Evolutionary conservation across 768 basidiomycete species (phyloP).

Genomic region (Leucosporidium yakuticum): DNA sequence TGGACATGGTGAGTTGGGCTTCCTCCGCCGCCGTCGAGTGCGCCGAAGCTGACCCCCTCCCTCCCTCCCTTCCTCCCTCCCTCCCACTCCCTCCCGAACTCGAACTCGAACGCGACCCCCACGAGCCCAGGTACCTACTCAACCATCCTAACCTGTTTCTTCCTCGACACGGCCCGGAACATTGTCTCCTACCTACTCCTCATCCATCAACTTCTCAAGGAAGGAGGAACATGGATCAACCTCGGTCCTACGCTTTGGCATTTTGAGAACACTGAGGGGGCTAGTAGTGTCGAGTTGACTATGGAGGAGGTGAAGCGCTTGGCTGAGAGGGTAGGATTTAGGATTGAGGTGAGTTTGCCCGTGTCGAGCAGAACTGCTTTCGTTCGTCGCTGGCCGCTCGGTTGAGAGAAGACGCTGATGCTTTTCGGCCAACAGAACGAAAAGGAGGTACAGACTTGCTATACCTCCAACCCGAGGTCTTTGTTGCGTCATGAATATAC

Average conservation of each 20-base stretch:
- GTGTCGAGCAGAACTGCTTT: no score
- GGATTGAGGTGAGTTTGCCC: constrained; percentile 58
- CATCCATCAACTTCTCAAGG: constrained; percentile 72
- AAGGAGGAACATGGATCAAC: constrained; percentile 89
- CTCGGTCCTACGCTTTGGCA: constrained; percentile 93
- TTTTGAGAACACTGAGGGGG: constrained; percentile 79
- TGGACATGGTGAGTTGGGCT: not conserved
- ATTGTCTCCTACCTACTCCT: constrained; percentile 84
- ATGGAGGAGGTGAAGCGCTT: constrained; percentile 81
- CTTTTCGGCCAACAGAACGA: constrained; percentile 57
- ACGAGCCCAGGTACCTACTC: constrained; percentile 63
- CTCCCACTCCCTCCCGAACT: no score
- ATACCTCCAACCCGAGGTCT: constrained; percentile 70
- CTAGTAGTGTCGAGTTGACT: constrained; percentile 78
- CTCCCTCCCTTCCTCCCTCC: no score
- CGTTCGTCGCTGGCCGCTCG: no score
- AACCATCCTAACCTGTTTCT: constrained; percentile 89
- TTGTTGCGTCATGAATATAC: constrained; percentile 84
- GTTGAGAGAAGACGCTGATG: not conserved
- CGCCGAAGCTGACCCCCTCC: not conserved
- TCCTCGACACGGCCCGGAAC: constrained; percentile 93
- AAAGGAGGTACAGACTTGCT: constrained; percentile 69
- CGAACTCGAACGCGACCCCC: no score
- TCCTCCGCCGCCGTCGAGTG: not conserved
- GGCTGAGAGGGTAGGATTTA: constrained; percentile 69